These are phyloP conservation scores for Pythium pyrilobum DNA, from an alignment of 352 stramenopile genomes.

Conservation along the genomic window DNA sequence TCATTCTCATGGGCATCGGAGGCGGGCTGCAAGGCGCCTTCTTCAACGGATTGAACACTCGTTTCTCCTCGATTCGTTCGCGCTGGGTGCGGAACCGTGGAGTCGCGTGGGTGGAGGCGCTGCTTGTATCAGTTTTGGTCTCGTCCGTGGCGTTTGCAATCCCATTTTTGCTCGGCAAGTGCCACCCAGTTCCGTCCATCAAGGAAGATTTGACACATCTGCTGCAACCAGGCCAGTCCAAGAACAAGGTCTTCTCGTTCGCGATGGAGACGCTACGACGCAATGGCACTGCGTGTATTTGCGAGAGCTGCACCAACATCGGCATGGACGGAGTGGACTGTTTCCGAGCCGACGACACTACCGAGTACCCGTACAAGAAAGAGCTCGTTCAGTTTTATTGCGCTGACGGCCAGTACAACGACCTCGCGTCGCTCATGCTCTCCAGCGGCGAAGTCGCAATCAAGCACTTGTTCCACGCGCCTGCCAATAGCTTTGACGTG, in stretches of 20 bases:
- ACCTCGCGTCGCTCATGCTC: conserved; percentile 95
- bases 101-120: conserved; percentile 51
- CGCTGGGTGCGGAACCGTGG: conserved; percentile 56
- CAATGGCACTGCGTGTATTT: conserved; percentile 67
- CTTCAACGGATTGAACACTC: conserved; percentile 73
- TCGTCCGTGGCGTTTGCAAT: conserved; percentile 59
- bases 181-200: conserved; percentile 44
- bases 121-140: conserved; percentile 54
- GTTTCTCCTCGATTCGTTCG: conserved; percentile 35
- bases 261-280: conserved; percentile 62
- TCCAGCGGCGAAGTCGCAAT: conserved; percentile 91
- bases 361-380: conserved; percentile 77
- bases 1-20: conserved; percentile 80
- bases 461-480: conserved; percentile 95
- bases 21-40: conserved; percentile 80
- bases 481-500: conserved; percentile 68
- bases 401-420: conserved; percentile 94
- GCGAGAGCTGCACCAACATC: conserved; percentile 51
- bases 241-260: conserved; percentile 62
- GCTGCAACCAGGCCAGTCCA: conserved; percentile 27
- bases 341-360: conserved; percentile 60
- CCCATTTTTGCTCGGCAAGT: conserved; percentile 62
- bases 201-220: conserved; percentile 51
- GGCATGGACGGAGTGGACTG: conserved; percentile 48
- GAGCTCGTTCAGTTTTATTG: conserved; percentile 95